These are phyloP conservation scores for Triadica sebifera DNA, from an alignment of 345 rosid species.

Conservation along the genomic window DNA sequence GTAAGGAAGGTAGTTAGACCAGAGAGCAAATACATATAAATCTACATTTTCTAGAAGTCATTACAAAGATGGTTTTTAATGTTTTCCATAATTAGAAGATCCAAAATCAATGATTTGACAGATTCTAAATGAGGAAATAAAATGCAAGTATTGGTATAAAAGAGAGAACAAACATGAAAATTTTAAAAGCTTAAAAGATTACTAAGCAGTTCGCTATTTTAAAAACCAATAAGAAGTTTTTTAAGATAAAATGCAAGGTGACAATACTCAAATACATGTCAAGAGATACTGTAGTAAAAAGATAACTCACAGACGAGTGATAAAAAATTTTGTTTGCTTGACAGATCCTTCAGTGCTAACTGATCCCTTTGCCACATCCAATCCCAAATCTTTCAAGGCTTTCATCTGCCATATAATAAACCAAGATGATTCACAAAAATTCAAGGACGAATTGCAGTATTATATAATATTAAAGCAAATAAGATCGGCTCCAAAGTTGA, in stretches of 20 bases:
- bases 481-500: neutral
- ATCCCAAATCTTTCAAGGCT: slow-evolving; percentile 79
- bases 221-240: neutral
- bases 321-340: slow-evolving; percentile 73
- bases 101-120: neutral
- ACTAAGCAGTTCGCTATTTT: slow-evolving; percentile 1
- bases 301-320: slow-evolving; percentile 68
- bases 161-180: neutral
- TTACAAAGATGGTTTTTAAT: neutral
- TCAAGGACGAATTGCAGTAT: neutral
- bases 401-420: slow-evolving; percentile 56
- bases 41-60: neutral
- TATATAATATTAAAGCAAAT: neutral
- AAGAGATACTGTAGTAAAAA: neutral
- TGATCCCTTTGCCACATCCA: slow-evolving; percentile 84
- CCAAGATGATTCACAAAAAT: slow-evolving; percentile 10
- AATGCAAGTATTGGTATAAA: neutral
- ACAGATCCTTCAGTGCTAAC: slow-evolving; percentile 72
- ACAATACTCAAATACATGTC: neutral
- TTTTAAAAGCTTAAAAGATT: slow-evolving; percentile 3
- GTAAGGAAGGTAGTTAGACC: neutral
- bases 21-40: neutral
- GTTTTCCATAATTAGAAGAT: neutral
- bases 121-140: slow-evolving; percentile 1
- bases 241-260: neutral